phyloP scores from a whole-genome alignment of 352 stramenopile species.

The Phytophthora chlamydospora region DNA sequence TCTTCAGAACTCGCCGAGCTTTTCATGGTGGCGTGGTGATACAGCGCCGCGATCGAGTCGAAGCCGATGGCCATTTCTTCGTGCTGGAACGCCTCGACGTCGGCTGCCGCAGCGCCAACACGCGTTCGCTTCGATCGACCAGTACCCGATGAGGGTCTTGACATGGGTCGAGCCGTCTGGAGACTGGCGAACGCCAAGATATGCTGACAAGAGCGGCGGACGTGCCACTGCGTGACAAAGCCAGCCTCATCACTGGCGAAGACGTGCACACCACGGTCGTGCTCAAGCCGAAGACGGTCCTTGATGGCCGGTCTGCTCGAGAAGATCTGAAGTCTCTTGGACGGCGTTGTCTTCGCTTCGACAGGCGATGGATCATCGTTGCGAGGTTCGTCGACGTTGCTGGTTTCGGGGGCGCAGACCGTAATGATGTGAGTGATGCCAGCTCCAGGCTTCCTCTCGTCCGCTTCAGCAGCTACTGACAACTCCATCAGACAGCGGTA shows the following conservation, averaged over 20 bases:
- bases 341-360: not conserved
- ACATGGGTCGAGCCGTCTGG: slow-evolving; percentile 6
- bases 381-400: not conserved
- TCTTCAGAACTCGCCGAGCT: not conserved
- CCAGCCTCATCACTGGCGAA: slow-evolving; percentile 54
- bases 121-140: slow-evolving; percentile 5
- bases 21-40: slow-evolving; percentile 41
- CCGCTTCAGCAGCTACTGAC: not conserved
- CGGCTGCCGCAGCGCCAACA: slow-evolving; percentile 13
- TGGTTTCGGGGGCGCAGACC: slow-evolving; percentile 10
- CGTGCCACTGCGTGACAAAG: slow-evolving; percentile 45
- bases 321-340: slow-evolving; percentile 28
- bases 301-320: slow-evolving; percentile 31
- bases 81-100: slow-evolving; percentile 46
- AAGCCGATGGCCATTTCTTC: slow-evolving; percentile 64
- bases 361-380: not conserved
- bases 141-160: slow-evolving; percentile 20
- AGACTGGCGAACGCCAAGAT: slow-evolving; percentile 1
- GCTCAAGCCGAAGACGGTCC: slow-evolving; percentile 34
- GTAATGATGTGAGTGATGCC: slow-evolving; percentile 27
- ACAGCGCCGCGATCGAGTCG: slow-evolving; percentile 55
- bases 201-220: slow-evolving; percentile 19
- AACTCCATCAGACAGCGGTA: slow-evolving; percentile 35
- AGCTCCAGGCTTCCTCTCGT: not conserved
- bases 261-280: slow-evolving; percentile 38